Evolutionary conservation across 140 eudicot genomes (phyloP), one percentile per base, ranked within the genome.

Genomic region (Bidens hawaiensis): DNA sequence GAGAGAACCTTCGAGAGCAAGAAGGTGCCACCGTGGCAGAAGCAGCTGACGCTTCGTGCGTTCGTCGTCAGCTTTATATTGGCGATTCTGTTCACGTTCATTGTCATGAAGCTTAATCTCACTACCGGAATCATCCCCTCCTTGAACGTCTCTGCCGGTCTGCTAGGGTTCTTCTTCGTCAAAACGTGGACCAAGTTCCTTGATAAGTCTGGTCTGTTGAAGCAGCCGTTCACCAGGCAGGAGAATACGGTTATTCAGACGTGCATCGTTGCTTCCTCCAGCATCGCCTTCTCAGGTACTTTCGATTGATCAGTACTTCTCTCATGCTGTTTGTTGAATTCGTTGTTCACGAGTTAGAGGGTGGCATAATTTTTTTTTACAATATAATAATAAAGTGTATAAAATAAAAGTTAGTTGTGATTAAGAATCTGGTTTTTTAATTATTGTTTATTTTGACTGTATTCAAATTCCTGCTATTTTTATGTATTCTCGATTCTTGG

Each of bases 171-270:
- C 52, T 91, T 87, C 77, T 87, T 91, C 62, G 85, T 91, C n/a
- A 91, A 87, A 71, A 87, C 89, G 2, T 91, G 98, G 98, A 91
- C 98, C 0, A 82, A 69, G 27, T 65, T 87, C 21, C 83, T 91
- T 0, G 91, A 70, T 14, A 87, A 82, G 43, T 75, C 90, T 17
- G 98, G 98, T 2, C 8, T 87, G 45, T 56, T 91, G 61, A 73
- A 75, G 46, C 98, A 87, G 71, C 98, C 96, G 0, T 91, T 91
- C 27, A 91, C 98, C 0, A 57, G 96, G 58, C 98, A 91, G 40
- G 98, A 91, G 72, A 91, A 91, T 65, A 87, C 96, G 0, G 96
- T 91, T 14, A 91, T 91, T 76, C 98, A 84, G 88, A 90, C 97
- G 0, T 87, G 97, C 43, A 96, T 90, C n/a, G 97, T 90, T 7